Evolutionary conservation across 495 filamentous ascomycete species (phyloP), one percentile per base, ranked within the genome.

Genomic region (Aspergillus carlsbadensis): DNA sequence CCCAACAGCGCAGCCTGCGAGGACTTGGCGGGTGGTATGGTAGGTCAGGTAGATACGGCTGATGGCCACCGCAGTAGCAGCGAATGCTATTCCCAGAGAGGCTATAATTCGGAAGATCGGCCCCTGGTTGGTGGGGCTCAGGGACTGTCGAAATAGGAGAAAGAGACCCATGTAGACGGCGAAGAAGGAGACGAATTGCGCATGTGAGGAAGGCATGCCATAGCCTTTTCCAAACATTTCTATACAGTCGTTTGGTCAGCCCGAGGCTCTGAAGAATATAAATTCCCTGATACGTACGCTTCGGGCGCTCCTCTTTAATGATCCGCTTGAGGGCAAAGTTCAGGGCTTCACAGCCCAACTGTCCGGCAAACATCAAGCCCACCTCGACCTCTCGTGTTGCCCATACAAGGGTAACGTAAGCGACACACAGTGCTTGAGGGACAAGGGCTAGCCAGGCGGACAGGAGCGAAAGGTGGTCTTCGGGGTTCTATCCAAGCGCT

Each of bases 131-230:
- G 72, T 66, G 52, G 78, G 76, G 45, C 75, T 79, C 6, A 88
- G 89, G 7, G 77, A 75, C 69, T 96, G 90, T 55, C 93, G 82
- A 46, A 89, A 73, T 14, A 93, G 76, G 21, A 97, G 77, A 73
- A 97, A 97, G 26, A 99, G 77, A 14, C 83, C 74, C 21, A 96
- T 69, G 63, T 88, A 91, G 52, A 94, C 74, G 39, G 90, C 85
- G 77, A 96, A 98, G 76, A 89, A 99, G 10, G 85, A 78, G 44
- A 89, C 87, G 68, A 96, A 99, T 71, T 99, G 94, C 10, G 94
- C 90, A 74, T 99, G 94, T 22, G 91, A 96, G 42, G 87, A 92
- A n/a, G 94, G 94, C 94, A 99, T 99, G 59, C 94, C 94, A 65
- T 98, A 99, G 56, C 94, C 94, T 70, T 96, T 96, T 35, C 88